Base-by-base conservation (phyloP, 257 asterid genomes). In the Przewalskia tangutica region DNA sequence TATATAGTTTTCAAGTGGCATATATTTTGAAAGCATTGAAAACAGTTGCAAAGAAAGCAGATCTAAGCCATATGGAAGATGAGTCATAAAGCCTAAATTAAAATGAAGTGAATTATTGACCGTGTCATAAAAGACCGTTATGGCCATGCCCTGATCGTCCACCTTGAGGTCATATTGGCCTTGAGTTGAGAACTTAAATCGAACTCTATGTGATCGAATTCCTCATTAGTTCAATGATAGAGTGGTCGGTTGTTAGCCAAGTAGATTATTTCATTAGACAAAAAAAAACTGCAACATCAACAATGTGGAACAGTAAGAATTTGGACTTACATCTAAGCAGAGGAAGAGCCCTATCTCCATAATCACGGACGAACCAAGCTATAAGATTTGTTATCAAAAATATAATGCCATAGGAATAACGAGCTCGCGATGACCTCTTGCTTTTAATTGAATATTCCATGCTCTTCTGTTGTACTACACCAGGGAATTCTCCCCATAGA, bases 281-380 rank as follows among this genome's bases (percentile, higher is more conserved):
- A 2, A 20, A 17, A 20, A 32, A 55, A 63, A 6, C 20, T 9
- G 54, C 27, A 56, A 44, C 58, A 51, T 13, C 17, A 13, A 36
- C 75, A 56, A 55, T 14, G 83, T 56, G 81, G 32, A 44, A 27
- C 13, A 13, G 9, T 79, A 54, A 81, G 13, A 38, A 60, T 1
- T 82, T 14, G 77, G 70, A 85, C 97, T 93, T 86, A 95, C 98
- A 92, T 46, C 87, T 92, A 53, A 95, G 86, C 86, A 92, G 51
- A 12, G 94, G 93, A 38, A 89, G 85, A 83, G 88, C 82, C 87
- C 81, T 89, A 75, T 92, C 91, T 7, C 98, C 97, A 83, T 95
- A 95, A 84, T 95, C 98, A 7, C 98, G 91, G 34, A 93, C 83
- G 50, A 95, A 91, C 97, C 98, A 95, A 50, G 96, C 98, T 63